Evolutionary conservation across 805 yeast species (phyloP), one percentile per base, ranked within the genome.

Genomic region (Pichia deserticola): DNA sequence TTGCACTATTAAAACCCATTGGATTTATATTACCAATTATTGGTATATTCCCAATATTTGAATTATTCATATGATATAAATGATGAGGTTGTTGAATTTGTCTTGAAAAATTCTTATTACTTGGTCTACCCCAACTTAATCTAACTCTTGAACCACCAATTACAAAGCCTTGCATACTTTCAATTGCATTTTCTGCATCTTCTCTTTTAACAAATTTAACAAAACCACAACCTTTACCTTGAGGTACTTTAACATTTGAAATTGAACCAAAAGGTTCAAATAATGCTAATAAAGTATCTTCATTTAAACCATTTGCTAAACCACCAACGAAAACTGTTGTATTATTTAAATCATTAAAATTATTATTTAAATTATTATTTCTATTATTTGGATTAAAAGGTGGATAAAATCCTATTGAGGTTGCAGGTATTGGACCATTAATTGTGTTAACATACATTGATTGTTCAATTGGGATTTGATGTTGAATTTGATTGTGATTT

Each of bases 141-240:
- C 90, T 68, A 28, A 86, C 81, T 52, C 90, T 73, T 47, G 81
- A 77, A 3, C 89, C 90, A n/a, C 83, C 84, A 52, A 86, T 79
- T 28, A 80, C 71, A 60, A 79, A 85, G 1, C 95, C 95, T 64
- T 86, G 89, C 86, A 86, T 80, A 4, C 84, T 82, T 39, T 79
- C 76, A 48, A 86, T 84, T 7, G 95, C 89, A 39, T 79, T 81
- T 63, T 84, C 88, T 1, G 93, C 93, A 57, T 83, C 86, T 57
- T 78, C 82, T 53, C 86, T 70, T 36, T 72, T 70, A n/a, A 77
- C 69, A 62, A 79, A 86, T 59, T 79, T 82, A 50, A 86, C 82
- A 64, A 85, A 84, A 1, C 90, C 95, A 68, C 92, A 84, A 51
- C 86, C 85, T 60, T 85, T 86, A 12, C 89, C 88, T 1, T 79